Base-by-base conservation (phyloP, 2,329 filamentous ascomycete species). In the Gnomoniopsis sp. region DNA sequence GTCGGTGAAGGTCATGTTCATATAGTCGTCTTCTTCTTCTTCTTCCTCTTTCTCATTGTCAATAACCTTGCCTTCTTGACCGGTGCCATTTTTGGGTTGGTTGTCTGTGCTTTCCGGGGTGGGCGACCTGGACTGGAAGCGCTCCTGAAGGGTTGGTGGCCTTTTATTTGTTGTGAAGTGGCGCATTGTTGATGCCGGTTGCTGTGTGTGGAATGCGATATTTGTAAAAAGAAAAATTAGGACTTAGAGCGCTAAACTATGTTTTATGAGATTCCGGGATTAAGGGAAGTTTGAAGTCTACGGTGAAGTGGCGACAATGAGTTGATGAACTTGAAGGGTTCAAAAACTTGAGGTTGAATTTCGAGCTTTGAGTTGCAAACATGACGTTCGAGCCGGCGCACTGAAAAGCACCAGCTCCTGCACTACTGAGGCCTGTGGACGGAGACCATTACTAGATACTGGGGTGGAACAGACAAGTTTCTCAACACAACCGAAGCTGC, bases 1-100 rank as follows among this genome's bases (percentile, higher is more conserved):
- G 75, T 82, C 70, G 30, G 96, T 81, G 70, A 99, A 93, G 15
- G 87, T 81, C 93, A 99, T 98, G 67, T 88, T 91, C 89, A 99
- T 96, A 79, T 99, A 98, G 74, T 99, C 95, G 64, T 97, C 92
- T 63, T 92, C 90, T 21, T 92, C 90, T 7, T 91, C 89, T 2
- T 80, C 79, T 0, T 69, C 71, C 6, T 65, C 65, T 58, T 59
- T 43, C 8, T 15, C 51, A 21, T 26, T 23, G 50, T 34, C 12
- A 8, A 33, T 23, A 7, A 59, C 58, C 17, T 15, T 1, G 30
- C 8, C 19, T 33, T 48, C 14, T 8, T 2, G 14, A 11, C 2
- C 12, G 36, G 36, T 41, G 7, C 12, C 17, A n/a, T n/a, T 15
- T 8, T n/a, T n/a, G 6, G 12, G 36, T 41, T 6, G 36, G 12